phyloP scores from a whole-genome alignment of 257 asterid genomes.

The Jasminum sambac region DNA sequence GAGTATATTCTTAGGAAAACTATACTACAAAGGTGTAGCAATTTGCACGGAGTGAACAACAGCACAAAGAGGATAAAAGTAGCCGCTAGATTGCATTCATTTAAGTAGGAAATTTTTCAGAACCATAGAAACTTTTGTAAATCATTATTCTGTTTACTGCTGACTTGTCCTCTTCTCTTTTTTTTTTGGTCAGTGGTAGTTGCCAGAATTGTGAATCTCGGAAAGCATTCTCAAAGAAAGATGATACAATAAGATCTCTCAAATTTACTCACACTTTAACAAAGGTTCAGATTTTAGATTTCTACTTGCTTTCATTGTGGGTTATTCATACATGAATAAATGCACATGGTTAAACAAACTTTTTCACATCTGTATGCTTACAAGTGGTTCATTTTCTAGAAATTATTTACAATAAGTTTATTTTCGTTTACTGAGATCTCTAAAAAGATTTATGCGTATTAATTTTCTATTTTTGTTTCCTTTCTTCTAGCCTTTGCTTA shows the following conservation, averaged over 20 bases:
- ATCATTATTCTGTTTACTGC: background rate
- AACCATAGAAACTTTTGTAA: background rate
- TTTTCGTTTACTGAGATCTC: no score
- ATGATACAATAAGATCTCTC: slow-evolving; percentile 47
- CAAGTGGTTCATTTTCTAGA: no score
- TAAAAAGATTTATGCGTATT: no score
- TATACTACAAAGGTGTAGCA: no score
- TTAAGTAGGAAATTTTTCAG: slow-evolving; percentile 50
- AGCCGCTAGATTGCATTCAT: slow-evolving; percentile 77
- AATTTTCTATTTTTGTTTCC: no score
- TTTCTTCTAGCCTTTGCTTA: no score
- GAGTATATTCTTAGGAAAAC: slow-evolving; percentile 49
- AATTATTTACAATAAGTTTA: no score
- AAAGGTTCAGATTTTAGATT: slow-evolving; percentile 43
- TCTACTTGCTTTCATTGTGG: slow-evolving; percentile 4
- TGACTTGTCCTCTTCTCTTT: slow-evolving; percentile 3
- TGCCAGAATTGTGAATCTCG: slow-evolving; percentile 38
- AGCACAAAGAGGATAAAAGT: slow-evolving; percentile 77
- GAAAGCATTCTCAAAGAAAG: slow-evolving; percentile 30
- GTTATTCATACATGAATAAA: background rate
- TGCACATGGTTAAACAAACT: slow-evolving; percentile 4
- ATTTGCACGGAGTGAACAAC: slow-evolving; percentile 72
- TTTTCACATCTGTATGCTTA: no score
- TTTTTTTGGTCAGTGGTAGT: slow-evolving; percentile 51
- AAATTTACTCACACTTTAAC: slow-evolving; percentile 58